Base-by-base conservation (phyloP, 805 yeast species). In the Starmerella bombicola region DNA sequence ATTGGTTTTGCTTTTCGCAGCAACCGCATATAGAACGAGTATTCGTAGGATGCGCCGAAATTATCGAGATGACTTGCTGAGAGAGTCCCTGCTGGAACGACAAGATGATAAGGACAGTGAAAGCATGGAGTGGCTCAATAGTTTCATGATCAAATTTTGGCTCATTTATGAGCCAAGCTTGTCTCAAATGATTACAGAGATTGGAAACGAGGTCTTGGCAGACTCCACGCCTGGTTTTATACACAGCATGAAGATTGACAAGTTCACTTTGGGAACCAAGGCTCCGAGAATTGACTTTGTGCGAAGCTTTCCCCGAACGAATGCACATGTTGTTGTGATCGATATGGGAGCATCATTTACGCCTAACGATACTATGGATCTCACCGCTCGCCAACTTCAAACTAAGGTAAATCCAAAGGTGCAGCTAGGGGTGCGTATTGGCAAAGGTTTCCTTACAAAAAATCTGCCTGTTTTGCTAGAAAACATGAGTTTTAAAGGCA, bases 341-440 rank as follows among this genome's bases (percentile, higher is more conserved):
- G 98, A 91, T 62, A 88, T 96, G 96, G 80, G 77, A 31, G 72
- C 80, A 33, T 81, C 95, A 1, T 83, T 86, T 65, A 80, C 83
- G 21, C 98, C 99, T n/a, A 84, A 83, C 61, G 80, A 85, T 30
- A 61, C 74, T 37, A 79, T 80, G 31, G 99, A 91, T 60, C 66
- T 84, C 52, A 83, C 84, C 41, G 75, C 77, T 21, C 82, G 88
- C 55, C 96, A 91, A 61, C 59, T 80, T 60, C 82, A 78, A 57
- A 83, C 77, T 58, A 76, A 75, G 51, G 86, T 85, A 32, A 85
- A 86, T 60, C 93, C 86, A 56, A 74, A 74, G 55, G 69, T 80
- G 33, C 76, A 80, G 28, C 73, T 88, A 29, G 83, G 82, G 54
- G 80, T 80, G 4, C 76, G 74, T 35, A 51, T 85, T n/a, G 70